Evolutionary conservation across 164 flowering plant genomes (phyloP).

Genomic region (Santalum album): DNA sequence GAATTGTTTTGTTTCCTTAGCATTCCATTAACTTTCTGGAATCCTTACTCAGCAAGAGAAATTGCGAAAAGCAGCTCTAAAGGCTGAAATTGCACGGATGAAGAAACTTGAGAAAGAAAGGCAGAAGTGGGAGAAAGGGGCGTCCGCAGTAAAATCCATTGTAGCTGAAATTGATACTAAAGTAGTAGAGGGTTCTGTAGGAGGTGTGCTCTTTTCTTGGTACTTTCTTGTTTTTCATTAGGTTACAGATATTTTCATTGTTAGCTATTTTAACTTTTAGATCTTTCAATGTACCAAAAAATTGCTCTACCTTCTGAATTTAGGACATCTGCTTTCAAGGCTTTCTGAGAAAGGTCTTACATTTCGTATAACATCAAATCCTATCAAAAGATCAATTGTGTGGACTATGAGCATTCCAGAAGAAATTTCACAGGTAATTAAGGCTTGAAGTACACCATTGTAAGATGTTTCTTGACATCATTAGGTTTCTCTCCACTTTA

Average conservation of each 20-base stretch:
- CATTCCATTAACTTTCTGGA: conserved; percentile 3
- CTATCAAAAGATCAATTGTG: conserved; percentile 65
- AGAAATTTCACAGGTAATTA: conserved; percentile 52
- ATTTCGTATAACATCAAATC: conserved; percentile 64
- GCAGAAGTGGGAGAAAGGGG: conserved; percentile 88
- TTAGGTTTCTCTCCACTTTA: neutral
- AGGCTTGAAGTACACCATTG: neutral
- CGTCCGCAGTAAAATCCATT: conserved; percentile 63
- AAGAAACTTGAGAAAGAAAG: conserved; percentile 65
- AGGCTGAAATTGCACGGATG: conserved; percentile 70
- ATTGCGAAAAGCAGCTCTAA: conserved; percentile 58
- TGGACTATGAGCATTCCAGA: conserved; percentile 82
- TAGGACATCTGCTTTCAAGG: conserved; percentile 74
- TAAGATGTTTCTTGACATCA: neutral
- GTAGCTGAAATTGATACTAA: conserved; percentile 73
- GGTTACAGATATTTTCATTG: too few species aligned
- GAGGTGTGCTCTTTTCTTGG: conserved; percentile 39
- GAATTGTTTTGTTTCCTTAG: neutral
- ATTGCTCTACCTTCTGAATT: conserved; percentile 8
- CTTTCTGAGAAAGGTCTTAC: conserved; percentile 71
- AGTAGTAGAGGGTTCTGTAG: conserved; percentile 72
- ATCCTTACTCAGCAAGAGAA: conserved; percentile 55
- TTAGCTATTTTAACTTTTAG: neutral
- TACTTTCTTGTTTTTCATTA: neutral
- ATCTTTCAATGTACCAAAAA: neutral